A percentile compares a stretch with the other conserved stretches of the same genome.
These are phyloP conservation scores for Lentinula sp. DNA, from an alignment of 768 basidiomycete species.

Conservation along the genomic window DNA sequence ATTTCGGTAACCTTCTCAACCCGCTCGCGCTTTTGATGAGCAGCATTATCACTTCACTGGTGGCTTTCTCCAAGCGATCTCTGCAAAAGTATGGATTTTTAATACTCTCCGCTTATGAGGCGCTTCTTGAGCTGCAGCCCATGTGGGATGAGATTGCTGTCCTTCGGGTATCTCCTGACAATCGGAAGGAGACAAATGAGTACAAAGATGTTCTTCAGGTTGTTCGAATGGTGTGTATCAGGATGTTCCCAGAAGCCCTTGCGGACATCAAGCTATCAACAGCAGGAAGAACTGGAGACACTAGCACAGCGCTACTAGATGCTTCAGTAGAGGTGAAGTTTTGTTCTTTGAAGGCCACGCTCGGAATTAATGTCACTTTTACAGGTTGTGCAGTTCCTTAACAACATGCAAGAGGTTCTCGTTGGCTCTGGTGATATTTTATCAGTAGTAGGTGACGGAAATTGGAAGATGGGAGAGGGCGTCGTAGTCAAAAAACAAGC, in stretches of 20 bases:
- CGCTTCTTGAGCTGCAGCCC: conserved; percentile 47
- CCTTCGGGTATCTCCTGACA: conserved; percentile 36
- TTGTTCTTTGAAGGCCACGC: conserved; percentile 44
- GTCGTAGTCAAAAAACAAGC: conserved; percentile 49
- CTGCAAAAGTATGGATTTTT: conserved; percentile 77
- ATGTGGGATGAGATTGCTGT: conserved; percentile 65
- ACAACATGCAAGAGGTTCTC: conserved; percentile 64
- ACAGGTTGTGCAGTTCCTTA: conserved; percentile 65
- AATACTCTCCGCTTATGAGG: conserved; percentile 65
- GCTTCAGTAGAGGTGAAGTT: background rate
- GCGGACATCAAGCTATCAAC: conserved; percentile 66
- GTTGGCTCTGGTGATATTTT: conserved; percentile 62
- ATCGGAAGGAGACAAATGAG: conserved; percentile 50
- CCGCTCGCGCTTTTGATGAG: conserved; percentile 65
- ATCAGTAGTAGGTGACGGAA: conserved; percentile 73
- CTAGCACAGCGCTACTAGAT: conserved; percentile 46
- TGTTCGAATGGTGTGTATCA: conserved; percentile 62
- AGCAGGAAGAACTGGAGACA: conserved; percentile 41
- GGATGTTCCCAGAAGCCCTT: conserved; percentile 81
- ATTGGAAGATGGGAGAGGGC: conserved; percentile 91
- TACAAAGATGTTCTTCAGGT: conserved; percentile 63
- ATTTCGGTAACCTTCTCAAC: conserved; percentile 55
- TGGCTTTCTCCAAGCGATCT: conserved; percentile 64
- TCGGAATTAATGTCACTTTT: conserved; percentile 28
- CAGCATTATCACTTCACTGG: conserved; percentile 57